Evolutionary conservation across 768 basidiomycete genomes (phyloP), one percentile per base, ranked within the genome.

Genomic region (Botryobasidium botryosum): DNA sequence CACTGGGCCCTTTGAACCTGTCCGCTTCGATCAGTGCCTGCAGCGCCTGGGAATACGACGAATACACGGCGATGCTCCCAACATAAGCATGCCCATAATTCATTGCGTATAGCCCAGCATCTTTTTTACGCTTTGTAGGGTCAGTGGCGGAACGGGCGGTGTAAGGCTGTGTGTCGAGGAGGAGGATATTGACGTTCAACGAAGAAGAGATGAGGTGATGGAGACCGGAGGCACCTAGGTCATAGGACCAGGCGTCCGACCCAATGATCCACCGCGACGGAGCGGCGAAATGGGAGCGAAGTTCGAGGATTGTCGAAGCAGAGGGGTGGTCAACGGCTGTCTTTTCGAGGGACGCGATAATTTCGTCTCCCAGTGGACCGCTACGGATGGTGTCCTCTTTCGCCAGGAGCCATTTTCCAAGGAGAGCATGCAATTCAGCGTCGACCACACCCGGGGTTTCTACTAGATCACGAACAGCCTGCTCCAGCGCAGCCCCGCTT

Each of bases 71-170:
- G 28, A 92, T 72, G 55, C 85, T 88, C 6, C 91, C 90, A 45
- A 94, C 94, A 58, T 84, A 99, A 48, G 90, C 87, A 57, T 90
- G 82, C 8, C 92, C 92, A 59, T 94, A 82, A 64, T 94, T 97
- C 82, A 97, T 90, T 21, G 92, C 94, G 56, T 99, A 99, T 40
- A 99, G 67, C 2, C 92, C 94, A 41, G 91, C 82, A 60, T 99
- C 94, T 56, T 88, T 91, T 64, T 96, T 96, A 46, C 88, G 71
- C 48, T 85, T 75, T 50, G 71, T 68, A 7, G 74, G 77, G 52
- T 81, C 82, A 4, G 63, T 68, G 21, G 68, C 61, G 56, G 78
- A 75, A 44, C 87, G 78, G 28, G 75, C 62, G 2, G 87, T 77
- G 62, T 94, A 99, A 1, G 94, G 86, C 2, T 79, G 62, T 5